Evolutionary conservation across 2,329 filamentous ascomycete species (phyloP).

Genomic region (Pochonia chlamydosporia): DNA sequence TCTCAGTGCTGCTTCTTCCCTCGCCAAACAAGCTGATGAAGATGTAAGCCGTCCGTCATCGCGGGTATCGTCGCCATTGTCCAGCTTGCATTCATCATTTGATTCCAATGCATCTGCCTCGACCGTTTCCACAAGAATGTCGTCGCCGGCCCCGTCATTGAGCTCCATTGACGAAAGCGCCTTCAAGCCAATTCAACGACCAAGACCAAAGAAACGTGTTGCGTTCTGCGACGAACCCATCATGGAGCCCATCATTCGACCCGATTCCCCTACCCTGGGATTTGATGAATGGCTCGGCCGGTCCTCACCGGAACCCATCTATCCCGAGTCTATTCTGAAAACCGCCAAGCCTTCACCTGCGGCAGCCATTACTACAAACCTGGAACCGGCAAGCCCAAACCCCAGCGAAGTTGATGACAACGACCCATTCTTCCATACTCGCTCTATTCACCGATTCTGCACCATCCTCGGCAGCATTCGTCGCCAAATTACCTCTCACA

Average conservation of each 20-base stretch:
- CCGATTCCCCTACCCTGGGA: constrained; percentile 55
- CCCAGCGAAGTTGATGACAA: constrained; percentile 8
- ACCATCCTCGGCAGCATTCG: constrained; percentile 42
- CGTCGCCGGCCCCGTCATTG: constrained; percentile 40
- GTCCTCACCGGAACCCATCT: constrained; percentile 13
- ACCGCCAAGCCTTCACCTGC: not conserved
- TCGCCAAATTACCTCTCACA: constrained; percentile 42
- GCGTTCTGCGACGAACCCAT: constrained; percentile 28
- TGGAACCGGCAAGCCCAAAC: constrained; percentile 6
- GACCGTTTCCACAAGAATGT: constrained; percentile 35
- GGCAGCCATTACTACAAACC: constrained; percentile 2
- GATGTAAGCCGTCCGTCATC: constrained; percentile 32
- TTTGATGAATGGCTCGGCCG: constrained; percentile 38
- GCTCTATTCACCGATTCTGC: constrained; percentile 43
- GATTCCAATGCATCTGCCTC: constrained; percentile 40
- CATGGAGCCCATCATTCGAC: constrained; percentile 44
- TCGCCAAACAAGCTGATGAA: constrained; percentile 41
- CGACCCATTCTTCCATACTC: constrained; percentile 34
- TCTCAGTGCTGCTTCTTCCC: constrained; percentile 41
- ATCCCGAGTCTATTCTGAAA: constrained; percentile 16
- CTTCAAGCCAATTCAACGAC: constrained; percentile 9
- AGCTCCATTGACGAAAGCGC: constrained; percentile 10
- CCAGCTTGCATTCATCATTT: constrained; percentile 40
- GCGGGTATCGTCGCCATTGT: constrained; percentile 32
- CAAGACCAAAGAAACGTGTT: constrained; percentile 33